Evolutionary conservation across 352 stramenopile genomes (phyloP), one percentile per base, ranked within the genome.

Genomic region (Phytophthora cryptogea): DNA sequence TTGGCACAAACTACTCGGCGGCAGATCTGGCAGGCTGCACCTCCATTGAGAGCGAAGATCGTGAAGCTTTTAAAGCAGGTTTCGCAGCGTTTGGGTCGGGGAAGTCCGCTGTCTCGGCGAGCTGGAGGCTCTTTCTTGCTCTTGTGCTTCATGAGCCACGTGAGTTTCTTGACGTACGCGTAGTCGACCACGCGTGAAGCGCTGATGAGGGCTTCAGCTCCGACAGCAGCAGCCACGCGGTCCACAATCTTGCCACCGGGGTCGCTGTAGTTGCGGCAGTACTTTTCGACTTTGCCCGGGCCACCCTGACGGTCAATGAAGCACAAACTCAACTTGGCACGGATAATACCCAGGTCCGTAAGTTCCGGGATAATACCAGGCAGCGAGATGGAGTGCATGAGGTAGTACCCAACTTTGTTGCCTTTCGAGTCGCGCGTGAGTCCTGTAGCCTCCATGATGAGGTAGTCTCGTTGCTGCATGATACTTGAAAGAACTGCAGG

Each of bases 91-190:
- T 73, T 68, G 11, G 47, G 41, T 28, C 49, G 54, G 3, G 23
- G 30, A 4, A 54, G 32, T 7, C 41, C 32, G 5, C 49, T 37
- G 17, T 62, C 54, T 4, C 57, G 62, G 30, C 44, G 32, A 27
- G 55, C 48, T 7, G 55, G 42, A 8, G 32, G 40, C 32, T 51
- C 48, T 8, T 50, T 43, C 6, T 42, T 7, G 9, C 39, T 30
- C 3, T 61, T 47, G 23, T 78, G 54, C 27, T 72, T 65, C 52
- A 80, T 65, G 32, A 72, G 59, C 67, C 67, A 83, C 43, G 65
- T 66, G 45, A 80, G 58, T 48, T 83, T 80, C 67, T 80, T 80
- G 35, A 75, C 42, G 45, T 80, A 78, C 26, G 63, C 68, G 16
- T 70, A 74, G 40, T 80, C 74, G 33, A 83, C 70, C 8, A 70